Evolutionary conservation across 2,329 filamentous ascomycete genomes (phyloP), one percentile per base, ranked within the genome.

Genomic region (Paramyrothecium sp.): DNA sequence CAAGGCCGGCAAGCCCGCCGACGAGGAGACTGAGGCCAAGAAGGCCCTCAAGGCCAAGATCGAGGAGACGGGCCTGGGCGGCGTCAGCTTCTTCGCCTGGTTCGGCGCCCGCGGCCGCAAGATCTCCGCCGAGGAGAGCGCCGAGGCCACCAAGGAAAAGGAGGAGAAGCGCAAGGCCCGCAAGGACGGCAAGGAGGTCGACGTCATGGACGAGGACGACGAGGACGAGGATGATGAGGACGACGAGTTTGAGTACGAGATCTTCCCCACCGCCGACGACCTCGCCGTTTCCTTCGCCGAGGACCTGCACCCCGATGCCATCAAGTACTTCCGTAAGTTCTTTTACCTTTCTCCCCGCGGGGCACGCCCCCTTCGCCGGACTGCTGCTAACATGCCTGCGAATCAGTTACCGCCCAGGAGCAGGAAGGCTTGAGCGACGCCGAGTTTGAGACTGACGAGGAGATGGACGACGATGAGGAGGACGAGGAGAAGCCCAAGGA

Each of bases 201-300:
- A 79, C 2, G 75, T 75, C 19, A 72, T 73, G 7, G 69, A 70
- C 3, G 64, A 67, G 46, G 69, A 72, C 3, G 76, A 83, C 0
- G 83, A 88, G 0, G 83, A 87, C 0, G 81, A 90, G 0, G 84
- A 87, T 0, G 83, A 87, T 0, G 79, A 83, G 2, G 81, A 83
- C 1, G 84, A 88, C 61, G 83, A 89, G 63, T 83, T 88, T 60
- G 86, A 88, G 55, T 82, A 89, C 51, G 94, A 97, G 75, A 89
- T 96, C 65, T 97, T 95, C 80, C 89, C 90, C n/a, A 86, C 87
- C 48, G 94, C 91, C 21, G 92, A 96, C 64, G 89, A 93, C 60
- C 74, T 98, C 51, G 93, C 92, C 44, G 82, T 92, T 61, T 82
- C 87, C 59, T 81, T 98, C 64, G 86, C 89, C 10, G 93, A 98